Percentiles rank a stretch among this genome's conserved stretches.
Conservation (phyloP, 2,329 filamentous ascomycete species). For the Aspergillus hiratsukae region DNA sequence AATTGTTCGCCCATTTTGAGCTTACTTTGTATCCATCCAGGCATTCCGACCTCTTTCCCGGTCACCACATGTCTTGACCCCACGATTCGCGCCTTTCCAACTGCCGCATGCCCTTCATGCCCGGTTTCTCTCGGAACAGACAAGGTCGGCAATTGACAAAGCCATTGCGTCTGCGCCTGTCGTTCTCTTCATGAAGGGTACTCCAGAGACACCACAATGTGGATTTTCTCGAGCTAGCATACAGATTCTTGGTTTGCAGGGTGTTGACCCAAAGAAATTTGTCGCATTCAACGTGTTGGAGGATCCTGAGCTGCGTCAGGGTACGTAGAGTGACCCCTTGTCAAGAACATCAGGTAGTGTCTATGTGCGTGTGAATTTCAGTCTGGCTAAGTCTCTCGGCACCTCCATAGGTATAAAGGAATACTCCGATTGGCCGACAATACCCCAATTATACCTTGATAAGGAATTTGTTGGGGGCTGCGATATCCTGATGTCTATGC, state of each 20-base stretch:
- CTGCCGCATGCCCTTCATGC: constrained; percentile 34
- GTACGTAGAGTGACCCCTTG: constrained; percentile 44
- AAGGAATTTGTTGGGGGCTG: constrained; percentile 98
- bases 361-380: neutral
- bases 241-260: constrained; percentile 90
- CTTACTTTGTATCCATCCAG: constrained; percentile 11
- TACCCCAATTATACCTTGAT: constrained; percentile 91
- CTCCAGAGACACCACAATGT: constrained; percentile 91
- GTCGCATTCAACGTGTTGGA: constrained; percentile 98
- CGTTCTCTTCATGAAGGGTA: constrained; percentile 99
- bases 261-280: constrained; percentile 92
- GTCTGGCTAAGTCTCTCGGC: constrained; percentile 1
- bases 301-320: constrained; percentile 77
- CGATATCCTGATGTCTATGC: constrained; percentile 95
- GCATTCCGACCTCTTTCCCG: constrained; percentile 28
- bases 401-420: constrained; percentile 84
- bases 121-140: constrained; percentile 75
- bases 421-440: constrained; percentile 98
- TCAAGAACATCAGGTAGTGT: neutral
- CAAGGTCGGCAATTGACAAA: constrained; percentile 79
- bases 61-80: constrained; percentile 18
- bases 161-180: constrained; percentile 84
- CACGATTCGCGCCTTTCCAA: constrained; percentile 26
- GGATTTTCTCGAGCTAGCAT: constrained; percentile 94
- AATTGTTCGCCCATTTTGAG: neutral